Conservation (phyloP, 345 rosid species). For the Corymbia maculata region DNA sequence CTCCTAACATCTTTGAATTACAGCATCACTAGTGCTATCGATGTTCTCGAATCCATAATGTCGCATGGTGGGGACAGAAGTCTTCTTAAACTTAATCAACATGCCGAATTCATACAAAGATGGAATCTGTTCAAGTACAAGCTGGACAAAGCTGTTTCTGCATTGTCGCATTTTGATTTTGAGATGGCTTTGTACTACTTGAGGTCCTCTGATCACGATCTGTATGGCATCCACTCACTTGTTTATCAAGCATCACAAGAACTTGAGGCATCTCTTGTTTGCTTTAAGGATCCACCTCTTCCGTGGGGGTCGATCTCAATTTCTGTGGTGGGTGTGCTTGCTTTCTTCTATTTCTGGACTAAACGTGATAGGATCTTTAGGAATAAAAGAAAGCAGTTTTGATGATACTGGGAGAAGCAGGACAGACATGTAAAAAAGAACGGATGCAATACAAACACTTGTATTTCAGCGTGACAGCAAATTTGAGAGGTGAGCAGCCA, state of each 20-base stretch:
- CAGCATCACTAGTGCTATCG: conserved; percentile 66
- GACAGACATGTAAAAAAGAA: background rate
- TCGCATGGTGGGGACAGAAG: conserved; percentile 83
- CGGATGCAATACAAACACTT: background rate
- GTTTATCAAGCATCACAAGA: conserved; percentile 77
- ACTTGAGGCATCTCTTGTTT: conserved; percentile 77
- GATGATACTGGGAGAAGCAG: conserved; percentile 19
- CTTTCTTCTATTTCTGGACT: conserved; percentile 39
- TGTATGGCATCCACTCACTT: conserved; percentile 68
- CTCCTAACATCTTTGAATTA: conserved; percentile 71
- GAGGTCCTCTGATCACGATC: conserved; percentile 81
- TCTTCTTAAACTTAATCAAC: conserved; percentile 51
- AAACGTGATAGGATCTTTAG: conserved; percentile 63
- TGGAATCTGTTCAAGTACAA: conserved; percentile 86
- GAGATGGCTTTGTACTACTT: conserved; percentile 75
- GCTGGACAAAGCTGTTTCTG: conserved; percentile 72
- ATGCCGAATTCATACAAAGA: conserved; percentile 67
- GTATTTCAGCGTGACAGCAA: background rate
- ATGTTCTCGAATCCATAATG: conserved; percentile 59
- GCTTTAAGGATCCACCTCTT: conserved; percentile 94
- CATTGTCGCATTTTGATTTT: conserved; percentile 75
- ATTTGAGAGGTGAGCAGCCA: background rate
- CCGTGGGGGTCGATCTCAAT: conserved; percentile 70
- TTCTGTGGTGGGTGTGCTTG: conserved; percentile 45
- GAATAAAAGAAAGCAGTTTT: conserved; percentile 92